Base-by-base conservation (phyloP, 805 yeast genomes). In the Myxozyma neotropica region DNA sequence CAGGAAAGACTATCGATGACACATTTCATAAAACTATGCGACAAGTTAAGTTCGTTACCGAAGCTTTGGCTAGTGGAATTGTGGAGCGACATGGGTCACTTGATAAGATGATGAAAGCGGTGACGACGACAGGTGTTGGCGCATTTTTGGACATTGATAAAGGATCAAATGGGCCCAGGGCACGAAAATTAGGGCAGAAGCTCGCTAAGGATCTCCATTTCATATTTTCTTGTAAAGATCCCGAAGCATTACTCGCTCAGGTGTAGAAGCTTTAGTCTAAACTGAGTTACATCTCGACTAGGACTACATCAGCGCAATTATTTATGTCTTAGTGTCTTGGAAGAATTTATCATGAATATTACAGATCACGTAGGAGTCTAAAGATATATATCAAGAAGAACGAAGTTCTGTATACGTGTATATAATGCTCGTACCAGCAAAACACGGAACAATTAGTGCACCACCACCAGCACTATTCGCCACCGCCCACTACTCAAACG, bases 31-130 rank as follows among this genome's bases (percentile, higher is more conserved):
- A 45, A 3, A 55, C 64, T 21, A 40, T 64, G 19, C 52, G 44
- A 45, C 62, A 59, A 40, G 33, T 59, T 12, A 56, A 53, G 23
- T 49, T 40, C 35, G 58, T 63, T 19, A 64, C 65, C 4, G 59
- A 60, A 24, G 44, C 48, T 2, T 33, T 57, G n/a, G 58, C 67
- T 4, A 27, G 15, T 7, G 54, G 40, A 2, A 39, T 64, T 12
- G 53, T 53, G n/a, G 48, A 55, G 33, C 26, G 48, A 39, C 60
- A 35, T 47, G 50, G 50, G 2, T 31, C 57, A 3, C 15, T 62
- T 35, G 23, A 56, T 40, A 29, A 23, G 12, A 55, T 62, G 64
- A 62, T 62, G 66, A 21, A 17, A 6, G 36, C 26, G 3, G 48
- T 58, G 15, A 21, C 36, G 19, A 15, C 2, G 12, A 12, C 19